Evolutionary conservation across 164 flowering plant genomes (phyloP), one percentile per base, ranked within the genome.

Genomic region (Platanus orientalis): DNA sequence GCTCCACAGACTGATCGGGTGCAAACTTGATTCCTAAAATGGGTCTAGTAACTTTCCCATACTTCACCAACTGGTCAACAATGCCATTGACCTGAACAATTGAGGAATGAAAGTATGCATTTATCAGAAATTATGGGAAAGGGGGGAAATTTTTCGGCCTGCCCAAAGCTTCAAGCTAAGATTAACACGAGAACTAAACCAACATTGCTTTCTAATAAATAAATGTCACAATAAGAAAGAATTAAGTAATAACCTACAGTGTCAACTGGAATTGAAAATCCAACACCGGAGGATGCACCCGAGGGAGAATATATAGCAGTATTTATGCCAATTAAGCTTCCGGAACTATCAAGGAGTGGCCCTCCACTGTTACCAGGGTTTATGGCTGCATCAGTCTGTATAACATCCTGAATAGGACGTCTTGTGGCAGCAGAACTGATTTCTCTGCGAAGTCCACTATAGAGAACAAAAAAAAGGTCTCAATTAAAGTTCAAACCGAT

Each of bases 301-400:
- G 98, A 90, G 11, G 98, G 96, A 71, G 97, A 93, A 63, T 90
- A 90, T 71, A 93, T 93, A 51, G 98, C 98, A 29, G 98, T 93
- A 62, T 93, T 93, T 67, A 93, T 87, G 55, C 97, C 97, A 66
- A 93, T 90, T 53, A 93, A 89, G 71, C 68, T 90, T 65, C 97
- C 98, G 19, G 97, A 76, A 78, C 97, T 93, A 69, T 93, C 98
- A 47, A 93, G 90, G 57, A 93, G 92, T 63, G 98, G 98, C 4
- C 98, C 98, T 64, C 98, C 98, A 78, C 98, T 90, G 69, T 90
- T 93, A 48, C 97, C 98, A 65, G 98, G 98, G 66, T 93, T 93
- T 53, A 93, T 93, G 61, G 98, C 98, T 55, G 98, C 98, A 83
- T 93, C 98, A 34, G 97, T 90, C 70, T 93, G 98, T 65, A 93